Percentiles rank a stretch among this genome's conserved stretches.
These are phyloP conservation scores for Paecilomyces dactylethromorphus DNA, from an alignment of 2,329 filamentous ascomycete genomes.

Conservation along the genomic window DNA sequence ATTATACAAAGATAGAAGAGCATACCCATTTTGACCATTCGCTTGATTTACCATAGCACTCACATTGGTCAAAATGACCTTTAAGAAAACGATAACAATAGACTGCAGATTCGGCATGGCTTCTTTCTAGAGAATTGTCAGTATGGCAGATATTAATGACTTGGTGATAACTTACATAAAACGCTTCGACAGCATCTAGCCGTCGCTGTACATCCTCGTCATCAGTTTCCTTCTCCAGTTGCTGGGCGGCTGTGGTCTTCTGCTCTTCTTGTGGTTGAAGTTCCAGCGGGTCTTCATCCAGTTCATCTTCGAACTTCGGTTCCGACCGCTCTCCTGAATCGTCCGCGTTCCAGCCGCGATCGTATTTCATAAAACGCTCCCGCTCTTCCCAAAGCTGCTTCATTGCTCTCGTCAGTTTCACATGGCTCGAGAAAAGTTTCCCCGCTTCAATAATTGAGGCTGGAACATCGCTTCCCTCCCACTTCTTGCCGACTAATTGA, in stretches of 20 bases:
- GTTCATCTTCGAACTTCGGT: slow-evolving; percentile 36
- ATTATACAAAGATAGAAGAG: neutral
- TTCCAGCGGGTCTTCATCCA: slow-evolving; percentile 24
- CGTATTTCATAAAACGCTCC: slow-evolving; percentile 83
- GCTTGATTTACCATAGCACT: slow-evolving; percentile 68
- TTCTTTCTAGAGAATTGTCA: slow-evolving; percentile 48
- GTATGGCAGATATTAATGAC: neutral
- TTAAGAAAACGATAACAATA: slow-evolving; percentile 84
- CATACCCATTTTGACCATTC: slow-evolving; percentile 42
- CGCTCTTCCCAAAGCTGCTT: slow-evolving; percentile 92
- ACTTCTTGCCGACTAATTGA: slow-evolving; percentile 70
- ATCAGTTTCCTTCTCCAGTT: slow-evolving; percentile 22
- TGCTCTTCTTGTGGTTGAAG: slow-evolving; percentile 13
- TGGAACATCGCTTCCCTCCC: slow-evolving; percentile 89
- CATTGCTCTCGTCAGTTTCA: slow-evolving; percentile 85
- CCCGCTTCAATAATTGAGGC: slow-evolving; percentile 93
- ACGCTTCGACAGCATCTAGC: slow-evolving; percentile 67
- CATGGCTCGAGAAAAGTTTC: slow-evolving; percentile 80
- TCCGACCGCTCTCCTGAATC: slow-evolving; percentile 26
- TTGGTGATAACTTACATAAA: slow-evolving; percentile 63
- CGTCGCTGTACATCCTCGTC: slow-evolving; percentile 44
- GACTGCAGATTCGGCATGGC: slow-evolving; percentile 84
- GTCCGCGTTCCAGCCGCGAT: slow-evolving; percentile 73
- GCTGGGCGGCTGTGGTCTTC: slow-evolving; percentile 8
- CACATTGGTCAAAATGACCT: slow-evolving; percentile 79